These are phyloP conservation scores for Curvularia spicifera DNA, from an alignment of 2,329 filamentous ascomycete species.

Conservation along the genomic window DNA sequence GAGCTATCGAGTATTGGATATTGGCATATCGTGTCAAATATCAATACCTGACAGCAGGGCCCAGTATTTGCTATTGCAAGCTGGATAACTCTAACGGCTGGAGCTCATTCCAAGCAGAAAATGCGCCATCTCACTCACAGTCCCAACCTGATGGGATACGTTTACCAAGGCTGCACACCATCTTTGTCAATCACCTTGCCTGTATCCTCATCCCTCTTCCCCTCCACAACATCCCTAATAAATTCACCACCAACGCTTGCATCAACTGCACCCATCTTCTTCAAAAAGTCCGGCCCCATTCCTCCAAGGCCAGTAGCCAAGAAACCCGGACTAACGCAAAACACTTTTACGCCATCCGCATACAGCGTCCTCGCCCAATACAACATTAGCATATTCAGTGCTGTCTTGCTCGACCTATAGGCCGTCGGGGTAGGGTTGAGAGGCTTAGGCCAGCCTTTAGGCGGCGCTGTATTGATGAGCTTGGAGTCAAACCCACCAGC, in stretches of 20 bases:
- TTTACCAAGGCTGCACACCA: conserved; percentile 50
- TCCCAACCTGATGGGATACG: neutral
- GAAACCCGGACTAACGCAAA: conserved; percentile 55
- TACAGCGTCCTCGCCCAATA: conserved; percentile 55
- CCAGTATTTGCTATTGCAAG: neutral
- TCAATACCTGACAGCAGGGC: neutral
- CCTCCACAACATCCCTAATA: conserved; percentile 50
- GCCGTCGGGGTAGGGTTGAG: conserved; percentile 31
- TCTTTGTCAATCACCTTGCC: conserved; percentile 48
- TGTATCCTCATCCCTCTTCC: conserved; percentile 48
- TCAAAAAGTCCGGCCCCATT: conserved; percentile 39
- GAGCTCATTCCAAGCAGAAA: neutral
- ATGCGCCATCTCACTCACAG: neutral
- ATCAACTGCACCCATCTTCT: conserved; percentile 50
- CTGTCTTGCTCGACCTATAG: conserved; percentile 55
- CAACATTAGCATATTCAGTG: conserved; percentile 58
- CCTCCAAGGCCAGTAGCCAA: conserved; percentile 55
- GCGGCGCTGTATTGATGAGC: conserved; percentile 33
- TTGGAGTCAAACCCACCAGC: conserved; percentile 33
- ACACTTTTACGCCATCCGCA: conserved; percentile 57
- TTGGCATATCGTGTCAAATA: neutral
- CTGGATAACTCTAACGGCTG: neutral
- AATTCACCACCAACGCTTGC: conserved; percentile 47
- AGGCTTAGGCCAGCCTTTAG: conserved; percentile 58
- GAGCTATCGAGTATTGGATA: too few species aligned